Evolutionary conservation across 768 basidiomycete genomes (phyloP), one percentile per base, ranked within the genome.

Genomic region (Lactarius akahatsu): DNA sequence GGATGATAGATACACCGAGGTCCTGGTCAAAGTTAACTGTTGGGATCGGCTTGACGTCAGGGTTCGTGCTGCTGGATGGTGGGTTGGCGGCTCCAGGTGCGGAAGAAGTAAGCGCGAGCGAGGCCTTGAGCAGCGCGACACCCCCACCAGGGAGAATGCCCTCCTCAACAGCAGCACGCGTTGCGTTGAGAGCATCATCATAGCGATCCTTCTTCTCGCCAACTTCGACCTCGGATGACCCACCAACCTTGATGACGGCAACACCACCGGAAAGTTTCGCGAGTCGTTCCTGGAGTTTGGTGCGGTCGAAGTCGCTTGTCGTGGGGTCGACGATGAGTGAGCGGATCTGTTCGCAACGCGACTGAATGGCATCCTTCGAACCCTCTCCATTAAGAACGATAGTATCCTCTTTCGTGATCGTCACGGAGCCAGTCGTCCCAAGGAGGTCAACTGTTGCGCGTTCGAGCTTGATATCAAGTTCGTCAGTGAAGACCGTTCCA

Each of bases 191-290:
- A 1, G 96, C 96, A 74, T 96, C 94, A 71, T 98, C 96, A 74
- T 97, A 98, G 43, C 96, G 85, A 76, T 98, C 96, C 87, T 98
- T 97, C 92, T 98, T 98, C 85, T 98, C 96, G 8, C 96, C 85
- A 67, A 98, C 96, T 79, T 98, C 96, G 60, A 98, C 96, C 78
- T 98, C 96, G 61, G 85, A 87, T 28, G 89, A 80, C 20, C 96
- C 96, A 63, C 96, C 96, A 68, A 98, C 96, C 79, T 94, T 95
- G 85, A 98, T 98, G 78, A 98, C 96, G 18, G 96, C 96, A 57
- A 98, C 96, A 78, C 96, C 96, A 55, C 96, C 96, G 54, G 86
- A 86, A 61, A 98, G 83, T 84, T 99, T 98, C 69, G 96, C 96
- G 55, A 99, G 85, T 70, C 96, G 91, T 76, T 98, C 96, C 77